Percentiles rank a stretch among this genome's conserved stretches.
Evolutionary conservation across 129 eudicot genomes (phyloP).

Genomic region (Artemisia annua): DNA sequence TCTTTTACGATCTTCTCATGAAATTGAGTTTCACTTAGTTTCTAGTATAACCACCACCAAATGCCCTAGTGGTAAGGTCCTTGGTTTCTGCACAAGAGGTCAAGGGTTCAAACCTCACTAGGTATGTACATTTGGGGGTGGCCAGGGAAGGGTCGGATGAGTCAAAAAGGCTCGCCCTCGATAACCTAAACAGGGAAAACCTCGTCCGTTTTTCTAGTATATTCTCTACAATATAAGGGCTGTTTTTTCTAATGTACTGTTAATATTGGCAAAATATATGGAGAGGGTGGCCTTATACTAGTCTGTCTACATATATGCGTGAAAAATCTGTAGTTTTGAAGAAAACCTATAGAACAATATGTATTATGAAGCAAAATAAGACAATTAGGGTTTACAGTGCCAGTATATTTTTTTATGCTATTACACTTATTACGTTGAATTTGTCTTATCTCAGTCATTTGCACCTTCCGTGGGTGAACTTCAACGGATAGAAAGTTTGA

Average conservation of each 20-base stretch:
- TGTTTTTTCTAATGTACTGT: neutral
- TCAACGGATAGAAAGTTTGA: conserved; percentile 88
- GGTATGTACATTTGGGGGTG: too few relatives aligned
- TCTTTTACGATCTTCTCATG: neutral
- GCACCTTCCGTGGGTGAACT: conserved; percentile 90
- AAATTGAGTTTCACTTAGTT: neutral
- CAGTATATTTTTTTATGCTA: conserved; percentile 15
- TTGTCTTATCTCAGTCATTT: conserved; percentile 59
- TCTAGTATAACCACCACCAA: conserved; percentile 1
- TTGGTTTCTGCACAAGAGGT: too few relatives aligned
- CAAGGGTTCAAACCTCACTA: too few relatives aligned
- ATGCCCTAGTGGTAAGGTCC: too few relatives aligned
- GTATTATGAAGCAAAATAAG: neutral
- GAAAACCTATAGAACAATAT: too few relatives aligned
- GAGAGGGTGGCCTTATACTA: neutral
- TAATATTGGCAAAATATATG: conserved; percentile 4
- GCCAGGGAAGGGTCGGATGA: too few relatives aligned
- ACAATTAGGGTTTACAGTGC: conserved; percentile 17
- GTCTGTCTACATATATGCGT: neutral
- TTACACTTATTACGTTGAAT: neutral
- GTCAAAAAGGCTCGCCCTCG: too few relatives aligned
- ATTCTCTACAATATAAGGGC: neutral
- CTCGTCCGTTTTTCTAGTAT: neutral
- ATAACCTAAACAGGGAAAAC: too few relatives aligned
- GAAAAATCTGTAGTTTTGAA: neutral